Evolutionary conservation across 1,284 basidiomycete species (phyloP), one percentile per base, ranked within the genome.

Genomic region (Leccinum fallax): DNA sequence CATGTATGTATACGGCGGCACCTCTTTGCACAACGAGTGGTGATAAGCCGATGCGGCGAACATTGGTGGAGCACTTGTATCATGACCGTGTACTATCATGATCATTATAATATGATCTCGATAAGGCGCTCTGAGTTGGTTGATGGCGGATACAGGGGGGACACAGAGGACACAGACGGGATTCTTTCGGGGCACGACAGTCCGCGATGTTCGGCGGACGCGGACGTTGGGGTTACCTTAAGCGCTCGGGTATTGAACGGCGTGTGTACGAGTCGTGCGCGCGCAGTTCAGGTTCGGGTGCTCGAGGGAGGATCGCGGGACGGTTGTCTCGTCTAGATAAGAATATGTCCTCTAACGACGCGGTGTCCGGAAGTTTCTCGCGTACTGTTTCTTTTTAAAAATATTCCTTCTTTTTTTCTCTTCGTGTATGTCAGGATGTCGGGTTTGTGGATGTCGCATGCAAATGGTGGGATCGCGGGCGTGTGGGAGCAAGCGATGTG

Each of bases 111-210:
- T 24, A 24, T 48, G 21, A 48, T 48, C 13, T 24, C 21, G 21
- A 48, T 48, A 24, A 21, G 60, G 63, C 21, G 10, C 53, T 54
- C 65, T 34, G 53, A 32, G 26, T 24, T 24, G 34, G 64, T 53
- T 21, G 60, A 63, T 66, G 66, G 52, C 64, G 66, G 67, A 38
- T 49, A 62, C 21, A 51, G 21, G 34, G 61, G 26, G 49, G 10
- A 54, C 24, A 46, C 19, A 48, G 34, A 34, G 34, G 43, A n/a
- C 36, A 58, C 21, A 2, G 9, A 36, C 49, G 64, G 40, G 19
- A 30, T 58, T 43, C 43, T 49, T 43, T 38, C 28, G 57, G 46
- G 43, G 26, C 13, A 26, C n/a, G 38, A 16, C 46, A 48, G 13
- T 48, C 63, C 43, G 30, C 21, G n/a, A 48, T 32, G 24, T 15